Conservation (phyloP, 1,139 yeast species). For the Nakaseomyces kungkrabaensis region DNA sequence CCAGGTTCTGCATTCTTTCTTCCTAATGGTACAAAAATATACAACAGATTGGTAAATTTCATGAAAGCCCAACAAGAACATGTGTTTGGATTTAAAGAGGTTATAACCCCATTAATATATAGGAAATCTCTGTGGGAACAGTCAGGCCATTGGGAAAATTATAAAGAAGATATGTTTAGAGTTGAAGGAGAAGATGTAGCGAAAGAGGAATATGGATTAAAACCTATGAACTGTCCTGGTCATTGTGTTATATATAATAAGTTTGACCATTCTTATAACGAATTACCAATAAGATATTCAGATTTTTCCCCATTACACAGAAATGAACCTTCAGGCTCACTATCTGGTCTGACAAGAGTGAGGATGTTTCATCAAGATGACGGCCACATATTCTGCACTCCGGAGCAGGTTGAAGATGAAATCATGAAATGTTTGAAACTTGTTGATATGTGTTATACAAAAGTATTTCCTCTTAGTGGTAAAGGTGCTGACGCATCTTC, state of each 20-base stretch:
- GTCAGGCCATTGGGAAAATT: conserved; percentile 96
- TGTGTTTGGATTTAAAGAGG: conserved; percentile 82
- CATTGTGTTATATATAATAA: conserved; percentile 82
- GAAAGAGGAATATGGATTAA: conserved; percentile 63
- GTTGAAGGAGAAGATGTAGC: conserved; percentile 42
- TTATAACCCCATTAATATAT: conserved; percentile 84
- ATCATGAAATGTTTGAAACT: conserved; percentile 65
- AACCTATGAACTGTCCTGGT: conserved; percentile 99
- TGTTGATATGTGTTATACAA: conserved; percentile 61
- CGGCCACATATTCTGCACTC: conserved; percentile 90
- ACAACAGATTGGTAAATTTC: conserved; percentile 66
- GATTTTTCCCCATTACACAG: conserved; percentile 93
- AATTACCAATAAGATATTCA: conserved; percentile 78
- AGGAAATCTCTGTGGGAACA: conserved; percentile 78
- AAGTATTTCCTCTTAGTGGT: conserved; percentile 56
- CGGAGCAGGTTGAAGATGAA: conserved; percentile 71
- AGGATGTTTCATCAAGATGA: conserved; percentile 98
- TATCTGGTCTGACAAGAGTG: conserved; percentile 89
- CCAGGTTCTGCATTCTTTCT: conserved; percentile 87
- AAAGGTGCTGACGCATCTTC: conserved; percentile 5
- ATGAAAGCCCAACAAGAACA: conserved; percentile 75
- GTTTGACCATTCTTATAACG: conserved; percentile 79
- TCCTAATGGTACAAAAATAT: conserved; percentile 83
- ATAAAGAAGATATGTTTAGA: conserved; percentile 87
- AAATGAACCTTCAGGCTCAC: conserved; percentile 91